Conservation (phyloP, 805 yeast species). For the Diddensiella caesifluorescens region DNA sequence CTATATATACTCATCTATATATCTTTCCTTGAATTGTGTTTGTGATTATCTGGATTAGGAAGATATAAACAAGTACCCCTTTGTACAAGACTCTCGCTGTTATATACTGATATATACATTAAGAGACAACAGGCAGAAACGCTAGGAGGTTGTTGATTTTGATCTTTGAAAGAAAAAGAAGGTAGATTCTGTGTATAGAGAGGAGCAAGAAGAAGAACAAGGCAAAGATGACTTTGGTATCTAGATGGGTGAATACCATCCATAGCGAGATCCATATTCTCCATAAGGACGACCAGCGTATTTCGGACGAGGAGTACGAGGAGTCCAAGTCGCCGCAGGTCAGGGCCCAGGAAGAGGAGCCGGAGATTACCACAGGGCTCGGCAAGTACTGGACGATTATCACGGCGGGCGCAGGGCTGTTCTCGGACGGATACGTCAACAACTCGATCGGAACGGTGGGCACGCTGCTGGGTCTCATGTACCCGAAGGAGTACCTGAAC, state of each 20-base stretch:
- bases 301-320: background rate
- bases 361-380: background rate
- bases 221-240: background rate
- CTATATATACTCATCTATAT: too few relatives aligned
- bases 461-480: conserved; percentile 60
- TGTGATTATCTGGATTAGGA: too few relatives aligned
- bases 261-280: background rate
- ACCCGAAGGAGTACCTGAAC: conserved; percentile 53
- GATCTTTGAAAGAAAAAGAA: background rate
- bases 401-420: conserved; percentile 85
- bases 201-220: background rate
- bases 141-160: too few relatives aligned
- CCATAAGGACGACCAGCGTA: background rate
- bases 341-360: background rate
- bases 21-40: too few relatives aligned
- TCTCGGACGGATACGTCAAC: conserved; percentile 88
- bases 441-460: conserved; percentile 73
- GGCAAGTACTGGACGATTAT: conserved; percentile 52
- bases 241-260: background rate
- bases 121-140: too few relatives aligned
- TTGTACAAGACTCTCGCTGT: too few relatives aligned
- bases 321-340: background rate
- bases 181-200: background rate
- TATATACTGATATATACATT: too few relatives aligned
- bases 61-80: too few relatives aligned